Evolutionary conservation across 2,329 filamentous ascomycete species (phyloP), one percentile per base, ranked within the genome.

Genomic region (Graphilbum sp.): DNA sequence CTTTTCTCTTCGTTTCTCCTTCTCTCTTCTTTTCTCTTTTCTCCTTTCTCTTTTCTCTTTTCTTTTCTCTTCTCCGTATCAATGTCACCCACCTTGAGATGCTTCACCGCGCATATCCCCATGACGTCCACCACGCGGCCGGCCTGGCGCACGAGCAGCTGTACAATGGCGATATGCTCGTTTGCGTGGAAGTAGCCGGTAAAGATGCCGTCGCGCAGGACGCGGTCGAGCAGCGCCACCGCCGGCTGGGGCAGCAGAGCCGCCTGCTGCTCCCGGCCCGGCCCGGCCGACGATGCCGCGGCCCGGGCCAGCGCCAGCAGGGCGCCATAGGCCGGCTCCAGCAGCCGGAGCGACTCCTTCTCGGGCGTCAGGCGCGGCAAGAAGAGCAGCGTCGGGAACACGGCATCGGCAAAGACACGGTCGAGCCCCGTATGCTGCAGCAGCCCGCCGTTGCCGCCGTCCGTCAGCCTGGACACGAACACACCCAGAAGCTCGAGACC

Each of bases 351-450:
- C 4, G 81, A 81, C 40, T 90, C 80, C 0, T 65, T 52, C 49
- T 83, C 79, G 0, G 81, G 75, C 0, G 84, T 94, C 32, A 93
- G 61, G 12, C 67, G 73, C 0, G 88, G 87, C 6, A 94, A 64
- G 48, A 75, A 82, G 8, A 79, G 66, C n/a, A 94, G 66, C 27
- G 76, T 74, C 1, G 84, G 81, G 45, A 77, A 67, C 2, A 84
- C 57, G 3, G 76, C 70, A 17, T 84, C 70, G 49, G 78, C 69
- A 43, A 88, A 79, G 20, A 88, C 68, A 13, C 66, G 58, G 18
- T 67, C 69, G 8, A 88, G 69, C 1, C 81, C 80, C 0, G 75
- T 81, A 5, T 30, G 24, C 12, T 38, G 41, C 30, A 48, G 41
- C 18, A 43, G 19, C 7, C 17, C 16, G n/a, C 30, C 30, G 4